Conservation (phyloP, 2,329 filamentous ascomycete genomes). For the Aspergillus pseudotamarii region DNA sequence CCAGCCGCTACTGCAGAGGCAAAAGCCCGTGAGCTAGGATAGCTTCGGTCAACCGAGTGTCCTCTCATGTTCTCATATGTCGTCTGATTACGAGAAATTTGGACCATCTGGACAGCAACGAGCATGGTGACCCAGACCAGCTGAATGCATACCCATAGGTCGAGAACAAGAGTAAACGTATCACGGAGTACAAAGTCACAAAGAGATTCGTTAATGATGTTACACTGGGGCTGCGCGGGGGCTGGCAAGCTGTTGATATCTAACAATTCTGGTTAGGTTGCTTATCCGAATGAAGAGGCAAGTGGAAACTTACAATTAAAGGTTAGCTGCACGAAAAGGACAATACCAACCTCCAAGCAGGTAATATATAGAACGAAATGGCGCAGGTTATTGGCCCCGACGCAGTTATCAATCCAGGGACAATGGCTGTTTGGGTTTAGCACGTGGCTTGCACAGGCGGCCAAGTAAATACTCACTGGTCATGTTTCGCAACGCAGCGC, state of each 20-base stretch:
- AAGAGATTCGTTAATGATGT: slow-evolving; percentile 71
- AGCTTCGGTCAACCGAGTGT: slow-evolving; percentile 62
- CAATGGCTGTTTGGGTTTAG: slow-evolving; percentile 68
- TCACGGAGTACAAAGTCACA: slow-evolving; percentile 80
- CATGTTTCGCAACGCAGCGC: slow-evolving; percentile 92
- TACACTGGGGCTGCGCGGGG: slow-evolving; percentile 61
- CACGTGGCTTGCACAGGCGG: too few species aligned
- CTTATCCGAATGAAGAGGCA: background rate
- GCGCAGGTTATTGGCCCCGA: slow-evolving; percentile 92
- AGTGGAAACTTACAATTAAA: slow-evolving; percentile 65
- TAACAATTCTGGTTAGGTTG: slow-evolving; percentile 33
- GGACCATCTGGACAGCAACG: slow-evolving; percentile 87
- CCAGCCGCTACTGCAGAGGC: slow-evolving; percentile 72
- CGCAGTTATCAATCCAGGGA: slow-evolving; percentile 96
- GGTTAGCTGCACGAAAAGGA: slow-evolving; percentile 70
- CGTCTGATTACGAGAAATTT: slow-evolving; percentile 89
- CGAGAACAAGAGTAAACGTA: slow-evolving; percentile 78
- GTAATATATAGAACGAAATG: slow-evolving; percentile 93
- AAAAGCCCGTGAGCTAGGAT: slow-evolving; percentile 60
- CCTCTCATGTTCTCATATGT: slow-evolving; percentile 97
- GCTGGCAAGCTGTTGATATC: slow-evolving; percentile 65
- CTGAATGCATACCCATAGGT: slow-evolving; percentile 79
- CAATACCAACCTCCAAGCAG: slow-evolving; percentile 73
- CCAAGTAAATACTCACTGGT: slow-evolving; percentile 69
- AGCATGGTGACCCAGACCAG: slow-evolving; percentile 98